Base-by-base conservation (phyloP, 495 filamentous ascomycete genomes). In the Neurospora sp. region DNA sequence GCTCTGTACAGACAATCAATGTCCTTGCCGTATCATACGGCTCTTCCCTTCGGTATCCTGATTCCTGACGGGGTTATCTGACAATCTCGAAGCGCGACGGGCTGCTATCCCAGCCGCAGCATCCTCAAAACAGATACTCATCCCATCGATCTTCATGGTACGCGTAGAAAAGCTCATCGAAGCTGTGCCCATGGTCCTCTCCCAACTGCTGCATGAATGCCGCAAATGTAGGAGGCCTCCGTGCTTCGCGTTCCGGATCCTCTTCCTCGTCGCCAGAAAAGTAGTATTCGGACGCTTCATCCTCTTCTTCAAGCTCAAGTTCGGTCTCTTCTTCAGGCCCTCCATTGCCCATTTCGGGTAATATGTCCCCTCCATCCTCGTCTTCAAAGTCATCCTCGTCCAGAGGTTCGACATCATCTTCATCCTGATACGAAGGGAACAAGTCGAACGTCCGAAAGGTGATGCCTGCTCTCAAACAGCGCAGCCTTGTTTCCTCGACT, bases 61-160 rank as follows among this genome's bases (percentile, higher is more conserved):
- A 46, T 46, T 46, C 27, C 27, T 18, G 54, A 31, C 14, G 18
- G 27, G 27, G 27, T 37, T 5, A 66, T 35, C 6, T 18, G n/a
- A n/a, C 70, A 46, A 39, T 16, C 8, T 31, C 70, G 27, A 54
- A 23, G 11, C 14, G 20, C 11, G 27, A 72, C 6, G 8, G 14
- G 23, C 38, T 14, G 27, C 5, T 1, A 27, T 54, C 46, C 20
- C 54, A 62, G 54, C 54, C 27, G 18, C 6, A 14, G 31, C 23
- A 9, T 69, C 41, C 70, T 76, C 69, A 81, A 48, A 81, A 81
- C 3, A 81, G 74, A 54, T 81, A 81, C 42, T 81, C 78, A 72
- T 81, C 80, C 80, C 80, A 81, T 18, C 80, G 75, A 37, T 81
- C 80, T 69, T 81, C 80, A 39, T 81, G 78, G 35, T 76, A 81